A percentile compares a stretch with the other conserved stretches of the same genome.
These are phyloP conservation scores for Fusarium bactridioides DNA, from an alignment of 2,329 filamentous ascomycete genomes.

Conservation along the genomic window DNA sequence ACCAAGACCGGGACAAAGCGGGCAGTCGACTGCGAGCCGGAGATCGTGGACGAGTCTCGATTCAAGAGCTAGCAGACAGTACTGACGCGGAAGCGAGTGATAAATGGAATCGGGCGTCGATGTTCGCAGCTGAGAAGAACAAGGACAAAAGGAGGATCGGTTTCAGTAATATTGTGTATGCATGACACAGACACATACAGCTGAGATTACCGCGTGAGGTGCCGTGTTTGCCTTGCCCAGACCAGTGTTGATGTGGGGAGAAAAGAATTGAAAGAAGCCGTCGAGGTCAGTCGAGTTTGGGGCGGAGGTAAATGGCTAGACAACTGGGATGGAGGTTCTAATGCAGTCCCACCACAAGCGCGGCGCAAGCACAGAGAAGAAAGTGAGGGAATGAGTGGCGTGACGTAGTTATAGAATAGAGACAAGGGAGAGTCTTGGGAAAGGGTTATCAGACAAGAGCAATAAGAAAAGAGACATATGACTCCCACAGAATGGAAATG, in stretches of 20 bases:
- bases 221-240: conserved; percentile 19
- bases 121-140: conserved; percentile 19
- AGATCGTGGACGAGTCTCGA: conserved; percentile 23
- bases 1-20: conserved; percentile 34
- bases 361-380: conserved; percentile 19
- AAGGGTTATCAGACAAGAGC: background rate
- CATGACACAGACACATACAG: conserved; percentile 31
- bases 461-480: background rate
- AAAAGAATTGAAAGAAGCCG: conserved; percentile 24
- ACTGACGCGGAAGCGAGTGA: conserved; percentile 15
- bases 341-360: conserved; percentile 30
- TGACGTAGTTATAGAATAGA: conserved; percentile 11
- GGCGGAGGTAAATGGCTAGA: conserved; percentile 19
- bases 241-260: conserved; percentile 29
- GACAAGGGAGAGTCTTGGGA: conserved; percentile 1
- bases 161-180: conserved; percentile 29
- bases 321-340: conserved; percentile 28
- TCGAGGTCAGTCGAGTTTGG: conserved; percentile 23
- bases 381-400: conserved; percentile 27
- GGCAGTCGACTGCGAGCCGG: conserved; percentile 3
- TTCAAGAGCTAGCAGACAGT: conserved; percentile 5
- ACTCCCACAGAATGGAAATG: background rate
- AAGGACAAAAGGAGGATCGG: conserved; percentile 15
- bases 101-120: conserved; percentile 15
- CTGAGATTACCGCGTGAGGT: conserved; percentile 37